Base-by-base conservation (phyloP, 2,329 filamentous ascomycete genomes). In the Aspergillus sp. region DNA sequence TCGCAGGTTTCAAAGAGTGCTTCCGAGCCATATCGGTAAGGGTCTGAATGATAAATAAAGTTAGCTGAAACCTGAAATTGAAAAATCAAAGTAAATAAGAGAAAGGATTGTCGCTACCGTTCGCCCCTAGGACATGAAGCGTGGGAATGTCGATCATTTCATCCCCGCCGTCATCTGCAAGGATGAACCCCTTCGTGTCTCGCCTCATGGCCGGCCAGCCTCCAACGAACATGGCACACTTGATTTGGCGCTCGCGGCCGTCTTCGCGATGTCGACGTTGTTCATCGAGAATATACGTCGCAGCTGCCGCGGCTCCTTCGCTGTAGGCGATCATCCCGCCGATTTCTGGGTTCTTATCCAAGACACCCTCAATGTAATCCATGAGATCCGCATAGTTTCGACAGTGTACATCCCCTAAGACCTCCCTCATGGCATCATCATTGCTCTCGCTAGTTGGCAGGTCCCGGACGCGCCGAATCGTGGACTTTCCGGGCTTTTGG, bases 281-380 rank as follows among this genome's bases (percentile, higher is more conserved):
- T 47, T 70, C 68, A 36, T 71, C 68, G 2, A 69, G 56, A 10
- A 72, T 52, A 21, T 70, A 62, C 7, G 66, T 66, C 12, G 67
- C 67, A 1, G 66, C 70, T 9, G 71, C 62, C 15, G 63, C 59
- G 5, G 64, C 69, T 23, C 70, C 70, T 52, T 71, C 69, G 3
- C 65, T 69, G 48, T 67, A 72, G 4, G 69, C 70, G 17, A 72
- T 65, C 15, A 72, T 58, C 7, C 69, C 70, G 17, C 65, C 67
- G 17, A 71, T 67, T 0, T 68, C 66, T 2, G 28, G n/a, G 21
- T 70, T 64, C 10, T 30, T 52, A 12, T 70, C 64, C 17, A 72
- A 41, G 6, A 63, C 59, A 15, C 59, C 55, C 32, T 36, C 32
- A 12, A 36, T 36, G 10, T 36, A 36, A 13, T 13, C 32, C 32